These are phyloP conservation scores for Arachnomyces sp. DNA, from an alignment of 2,329 filamentous ascomycete species.

Conservation along the genomic window DNA sequence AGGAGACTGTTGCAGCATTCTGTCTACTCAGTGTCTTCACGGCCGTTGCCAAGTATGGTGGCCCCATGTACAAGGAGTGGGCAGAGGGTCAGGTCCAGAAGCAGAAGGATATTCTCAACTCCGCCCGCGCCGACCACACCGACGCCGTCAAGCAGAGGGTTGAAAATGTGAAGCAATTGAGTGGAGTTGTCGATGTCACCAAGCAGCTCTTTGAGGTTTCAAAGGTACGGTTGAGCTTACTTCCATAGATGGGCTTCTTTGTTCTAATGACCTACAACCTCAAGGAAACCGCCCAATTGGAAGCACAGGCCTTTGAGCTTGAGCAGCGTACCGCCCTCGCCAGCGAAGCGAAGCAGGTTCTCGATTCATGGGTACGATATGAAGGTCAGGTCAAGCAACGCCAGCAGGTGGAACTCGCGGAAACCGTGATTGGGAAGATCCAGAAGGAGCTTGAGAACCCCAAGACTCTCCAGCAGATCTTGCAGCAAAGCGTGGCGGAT, in stretches of 20 bases:
- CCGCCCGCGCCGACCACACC: slow-evolving; percentile 89
- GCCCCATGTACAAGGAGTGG: slow-evolving; percentile 88
- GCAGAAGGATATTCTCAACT: slow-evolving; percentile 92
- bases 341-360: slow-evolving; percentile 84
- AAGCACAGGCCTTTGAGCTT: slow-evolving; percentile 92
- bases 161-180: slow-evolving; percentile 88
- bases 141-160: slow-evolving; percentile 92
- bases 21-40: slow-evolving; percentile 90
- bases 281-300: slow-evolving; percentile 92
- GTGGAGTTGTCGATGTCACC: slow-evolving; percentile 89
- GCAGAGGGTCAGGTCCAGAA: slow-evolving; percentile 80
- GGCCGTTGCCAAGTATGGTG: slow-evolving; percentile 86
- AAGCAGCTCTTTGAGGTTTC: slow-evolving; percentile 96
- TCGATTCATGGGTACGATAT: slow-evolving; percentile 98
- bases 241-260: background rate
- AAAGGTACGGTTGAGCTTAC: slow-evolving; percentile 57
- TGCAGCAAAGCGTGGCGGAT: slow-evolving; percentile 91
- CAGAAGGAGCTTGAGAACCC: slow-evolving; percentile 98
- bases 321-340: slow-evolving; percentile 93
- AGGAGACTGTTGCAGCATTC: slow-evolving; percentile 92
- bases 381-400: slow-evolving; percentile 98
- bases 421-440: slow-evolving; percentile 92
- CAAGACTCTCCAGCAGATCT: slow-evolving; percentile 92
- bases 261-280: slow-evolving; percentile 13
- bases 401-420: slow-evolving; percentile 92